phyloP scores from a whole-genome alignment of 192 early-diverging fungal species.

The Backusella sp. region DNA sequence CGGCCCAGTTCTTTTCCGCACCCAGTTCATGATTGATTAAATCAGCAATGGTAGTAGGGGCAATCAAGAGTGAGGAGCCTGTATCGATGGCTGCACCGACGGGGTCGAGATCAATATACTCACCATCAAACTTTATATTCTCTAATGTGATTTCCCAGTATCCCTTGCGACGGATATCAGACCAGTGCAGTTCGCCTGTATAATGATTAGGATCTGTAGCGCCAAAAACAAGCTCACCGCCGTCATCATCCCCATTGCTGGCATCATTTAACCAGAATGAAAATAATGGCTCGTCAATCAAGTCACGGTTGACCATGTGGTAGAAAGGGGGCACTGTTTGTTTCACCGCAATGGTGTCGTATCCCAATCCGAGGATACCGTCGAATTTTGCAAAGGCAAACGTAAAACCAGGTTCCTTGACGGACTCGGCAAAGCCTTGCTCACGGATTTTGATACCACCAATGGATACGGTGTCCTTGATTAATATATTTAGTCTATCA shows the following conservation, averaged over 20 bases:
- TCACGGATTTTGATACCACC: conserved; percentile 68
- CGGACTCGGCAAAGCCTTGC: conserved; percentile 94
- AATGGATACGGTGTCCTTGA: conserved; percentile 67
- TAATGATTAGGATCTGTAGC: conserved; percentile 78
- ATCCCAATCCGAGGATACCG: conserved; percentile 94
- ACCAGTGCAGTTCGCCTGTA: conserved; percentile 71
- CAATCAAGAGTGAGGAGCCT: conserved; percentile 82
- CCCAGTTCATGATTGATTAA: conserved; percentile 89
- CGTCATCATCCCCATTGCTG: conserved; percentile 56
- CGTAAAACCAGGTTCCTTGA: conserved; percentile 93
- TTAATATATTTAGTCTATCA: background rate
- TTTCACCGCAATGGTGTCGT: conserved; percentile 86
- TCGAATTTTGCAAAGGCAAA: conserved; percentile 97
- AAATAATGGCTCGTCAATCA: conserved; percentile 87
- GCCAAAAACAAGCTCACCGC: conserved; percentile 91
- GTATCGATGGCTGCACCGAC: conserved; percentile 90
- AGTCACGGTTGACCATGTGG: conserved; percentile 75
- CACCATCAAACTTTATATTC: conserved; percentile 75
- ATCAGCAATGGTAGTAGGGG: conserved; percentile 78
- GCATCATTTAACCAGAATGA: conserved; percentile 84
- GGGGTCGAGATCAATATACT: conserved; percentile 63
- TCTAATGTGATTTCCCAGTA: conserved; percentile 97
- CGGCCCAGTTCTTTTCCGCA: conserved; percentile 89
- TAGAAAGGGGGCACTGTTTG: conserved; percentile 94
- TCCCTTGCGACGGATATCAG: conserved; percentile 84